Evolutionary conservation across 164 flowering plant genomes (phyloP), one percentile per base, ranked within the genome.

Genomic region (Umbellularia californica): DNA sequence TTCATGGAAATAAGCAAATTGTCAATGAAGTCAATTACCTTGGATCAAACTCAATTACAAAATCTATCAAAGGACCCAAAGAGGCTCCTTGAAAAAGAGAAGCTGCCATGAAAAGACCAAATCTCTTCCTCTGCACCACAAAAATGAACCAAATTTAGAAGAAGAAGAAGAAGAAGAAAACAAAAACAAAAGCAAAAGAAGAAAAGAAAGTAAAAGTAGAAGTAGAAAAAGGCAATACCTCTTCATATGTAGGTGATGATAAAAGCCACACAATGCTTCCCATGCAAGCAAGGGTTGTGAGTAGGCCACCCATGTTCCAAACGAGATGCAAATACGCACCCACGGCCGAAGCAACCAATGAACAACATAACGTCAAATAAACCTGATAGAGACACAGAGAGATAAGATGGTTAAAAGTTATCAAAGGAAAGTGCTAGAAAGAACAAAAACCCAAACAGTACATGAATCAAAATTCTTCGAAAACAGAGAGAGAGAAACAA

Each of bases 241-340:
- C 90, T 77, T 88, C 78, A 80, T 84, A 78, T 0, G 84, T 70
- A 72, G 97, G 92, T 0, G 80, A 77, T 0, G 87, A 79, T 5
- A 86, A 82, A 12, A 91, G 68, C 95, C 95, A 90, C 1, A 73
- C 5, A 2, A 89, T 87, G 82, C 87, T 70, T 70, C 88, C 97
- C 50, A 91, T 30, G 69, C 82, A 83, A 51, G 83, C 92, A 28
- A 96, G 4, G 0, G 85, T 82, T 3, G 98, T 96, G 0, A 94
- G 82, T 4, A 88, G 50, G 9, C 99, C 98, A 22, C 99, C 99
- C 72, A 92, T 85, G 77, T 95, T 91, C 93, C 88, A 90, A 0
- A 91, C 78, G 4, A 92, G 76, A 81, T 96, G 98, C 58, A 94
- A 72, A 72, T 87, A 93, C 67, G 86, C 91, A 3, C 99, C 98